These are phyloP conservation scores for Patellifolia procumbens DNA, from an alignment of 179 eudicot genomes.

Conservation along the genomic window DNA sequence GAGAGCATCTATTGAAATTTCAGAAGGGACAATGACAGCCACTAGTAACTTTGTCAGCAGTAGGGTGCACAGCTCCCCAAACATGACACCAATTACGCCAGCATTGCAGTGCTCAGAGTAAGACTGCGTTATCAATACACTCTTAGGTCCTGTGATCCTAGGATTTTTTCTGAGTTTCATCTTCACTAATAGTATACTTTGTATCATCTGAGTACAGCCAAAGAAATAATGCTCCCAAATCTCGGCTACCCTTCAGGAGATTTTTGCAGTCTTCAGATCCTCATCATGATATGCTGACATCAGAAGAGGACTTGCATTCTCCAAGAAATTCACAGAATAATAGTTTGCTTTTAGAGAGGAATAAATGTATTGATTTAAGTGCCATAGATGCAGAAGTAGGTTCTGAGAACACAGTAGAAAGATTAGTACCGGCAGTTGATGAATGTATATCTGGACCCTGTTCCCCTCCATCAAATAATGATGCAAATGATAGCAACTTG, in stretches of 20 bases:
- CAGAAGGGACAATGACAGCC: slow-evolving; percentile 27
- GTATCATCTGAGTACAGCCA: slow-evolving; percentile 36
- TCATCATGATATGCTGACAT: slow-evolving; percentile 29
- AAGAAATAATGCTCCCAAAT: slow-evolving; percentile 43
- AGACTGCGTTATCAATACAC: slow-evolving; percentile 27
- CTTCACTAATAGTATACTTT: slow-evolving; percentile 14
- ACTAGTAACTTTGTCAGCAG: slow-evolving; percentile 27
- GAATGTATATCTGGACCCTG: slow-evolving; percentile 25
- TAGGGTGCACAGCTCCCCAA: slow-evolving; percentile 28
- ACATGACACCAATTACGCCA: slow-evolving; percentile 57
- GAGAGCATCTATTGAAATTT: slow-evolving; percentile 25
- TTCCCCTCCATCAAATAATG: slow-evolving; percentile 21
- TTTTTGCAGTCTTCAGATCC: slow-evolving; percentile 51
- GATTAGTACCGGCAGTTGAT: slow-evolving; percentile 26
- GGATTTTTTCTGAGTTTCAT: background rate
- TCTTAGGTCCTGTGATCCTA: background rate
- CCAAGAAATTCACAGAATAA: slow-evolving; percentile 29
- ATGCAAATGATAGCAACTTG: slow-evolving; percentile 29
- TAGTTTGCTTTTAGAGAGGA: slow-evolving; percentile 25
- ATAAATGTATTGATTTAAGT: slow-evolving; percentile 23
- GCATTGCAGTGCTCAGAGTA: slow-evolving; percentile 61
- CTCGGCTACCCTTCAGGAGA: slow-evolving; percentile 41
- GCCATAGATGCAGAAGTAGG: slow-evolving; percentile 20
- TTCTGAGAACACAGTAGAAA: slow-evolving; percentile 23
- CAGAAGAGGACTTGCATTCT: slow-evolving; percentile 30